Evolutionary conservation across 192 early-diverging fungal genomes (phyloP).

Genomic region (Allomyces arbusculus): DNA sequence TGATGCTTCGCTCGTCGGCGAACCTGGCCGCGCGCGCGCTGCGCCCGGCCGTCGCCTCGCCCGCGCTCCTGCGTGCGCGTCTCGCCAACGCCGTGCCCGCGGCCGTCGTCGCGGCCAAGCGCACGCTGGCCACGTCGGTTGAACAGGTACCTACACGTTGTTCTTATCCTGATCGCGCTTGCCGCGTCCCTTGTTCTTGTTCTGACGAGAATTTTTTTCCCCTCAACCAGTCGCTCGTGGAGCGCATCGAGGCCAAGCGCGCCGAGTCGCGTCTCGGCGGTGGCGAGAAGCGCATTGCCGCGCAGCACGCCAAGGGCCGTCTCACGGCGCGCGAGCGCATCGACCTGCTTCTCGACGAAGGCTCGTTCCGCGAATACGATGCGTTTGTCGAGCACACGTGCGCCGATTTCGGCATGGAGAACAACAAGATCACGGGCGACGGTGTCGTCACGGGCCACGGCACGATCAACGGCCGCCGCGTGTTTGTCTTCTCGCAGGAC

Average conservation of each 20-base stretch:
- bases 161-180: too few species aligned
- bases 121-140: too few species aligned
- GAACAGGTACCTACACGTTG: too few species aligned
- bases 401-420: conserved; percentile 70
- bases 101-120: too few species aligned
- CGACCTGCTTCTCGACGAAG: conserved; percentile 58
- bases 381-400: conserved; percentile 88
- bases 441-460: conserved; percentile 93
- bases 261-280: conserved; percentile 54
- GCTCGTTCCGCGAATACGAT: conserved; percentile 78
- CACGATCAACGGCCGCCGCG: conserved; percentile 71
- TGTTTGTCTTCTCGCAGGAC: conserved; percentile 84
- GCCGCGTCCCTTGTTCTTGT: too few species aligned
- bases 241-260: conserved; percentile 39
- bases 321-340: conserved; percentile 83
- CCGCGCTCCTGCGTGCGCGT: too few species aligned
- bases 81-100: too few species aligned
- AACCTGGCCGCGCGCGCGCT: too few species aligned
- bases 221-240: not conserved
- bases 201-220: too few species aligned
- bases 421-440: conserved; percentile 68
- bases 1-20: too few species aligned
- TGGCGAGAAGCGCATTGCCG: conserved; percentile 51
- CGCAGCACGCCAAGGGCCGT: conserved; percentile 82
- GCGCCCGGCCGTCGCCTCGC: too few species aligned